Evolutionary conservation across 1,284 basidiomycete species (phyloP), one percentile per base, ranked within the genome.

Genomic region (Malassezia slooffiae): DNA sequence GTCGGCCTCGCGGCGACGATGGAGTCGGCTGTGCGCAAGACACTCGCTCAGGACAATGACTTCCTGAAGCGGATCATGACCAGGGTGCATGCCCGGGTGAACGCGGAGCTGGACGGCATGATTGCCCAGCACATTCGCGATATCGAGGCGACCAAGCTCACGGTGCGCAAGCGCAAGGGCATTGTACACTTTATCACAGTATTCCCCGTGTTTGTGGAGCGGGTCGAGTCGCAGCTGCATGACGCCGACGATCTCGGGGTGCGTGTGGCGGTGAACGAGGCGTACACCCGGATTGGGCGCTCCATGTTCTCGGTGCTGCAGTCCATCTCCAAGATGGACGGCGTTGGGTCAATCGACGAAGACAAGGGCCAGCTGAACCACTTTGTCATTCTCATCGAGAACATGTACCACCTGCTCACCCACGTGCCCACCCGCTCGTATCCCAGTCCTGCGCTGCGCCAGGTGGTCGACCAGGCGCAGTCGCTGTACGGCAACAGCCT

Each of bases 361-460:
- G 91, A 91, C 71, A 97, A 97, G 71, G 88, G 88, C 1, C 86
- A 91, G 66, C 75, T 96, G 41, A 95, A 96, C 69, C 93, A 90
- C 61, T 85, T 93, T 64, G 86, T 96, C 55, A 82, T 95, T 59
- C 76, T 97, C 54, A 86, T 96, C 49, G 91, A 95, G 70, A 97
- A 97, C 66, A 90, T 91, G 86, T 83, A 89, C 57, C 81, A 85
- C 65, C 90, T 95, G 63, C 78, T 87, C 29, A 78, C 81, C 0
- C 87, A 91, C 63, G 79, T 83, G 21, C 50, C 52, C 37, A 47
- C 49, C 7, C 52, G 59, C 4, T 38, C 32, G 21, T 38, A 57
- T 1, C 58, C 70, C 1, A 77, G 90, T 4, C 72, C 73, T 7
- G 72, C 74, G 0, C 89, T 86, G 61, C 73, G 82, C 32, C 77